Evolutionary conservation across 73 alveolate genomes (phyloP).

Genomic region (Stentor coeruleus): DNA sequence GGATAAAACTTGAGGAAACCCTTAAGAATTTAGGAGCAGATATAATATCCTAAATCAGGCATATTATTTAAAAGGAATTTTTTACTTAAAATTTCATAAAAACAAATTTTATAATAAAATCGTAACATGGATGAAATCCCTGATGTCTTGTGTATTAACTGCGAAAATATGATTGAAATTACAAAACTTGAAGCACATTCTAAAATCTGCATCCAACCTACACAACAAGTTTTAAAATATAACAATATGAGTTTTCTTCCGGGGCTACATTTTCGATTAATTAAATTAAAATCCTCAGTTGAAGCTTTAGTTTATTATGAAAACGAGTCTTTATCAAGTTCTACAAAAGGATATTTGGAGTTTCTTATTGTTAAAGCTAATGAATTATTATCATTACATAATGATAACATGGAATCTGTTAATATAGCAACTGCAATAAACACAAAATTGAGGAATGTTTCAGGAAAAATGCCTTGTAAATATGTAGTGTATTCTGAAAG

Average conservation of each 20-base stretch:
- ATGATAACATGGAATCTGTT: neutral
- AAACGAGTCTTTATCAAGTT: neutral
- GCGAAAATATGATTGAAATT: neutral
- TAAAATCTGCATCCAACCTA: neutral
- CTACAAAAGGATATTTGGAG: neutral
- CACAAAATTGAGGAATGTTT: neutral
- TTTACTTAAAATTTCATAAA: no score
- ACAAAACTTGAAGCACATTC: neutral
- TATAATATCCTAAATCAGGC: no score
- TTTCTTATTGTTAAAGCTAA: neutral
- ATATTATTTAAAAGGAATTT: no score
- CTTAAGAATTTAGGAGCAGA: neutral
- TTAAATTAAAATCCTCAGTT: neutral
- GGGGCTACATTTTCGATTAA: neutral
- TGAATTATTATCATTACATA: neutral
- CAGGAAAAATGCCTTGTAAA: neutral
- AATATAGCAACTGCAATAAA: neutral
- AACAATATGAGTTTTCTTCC: neutral
- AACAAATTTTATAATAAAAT: no score
- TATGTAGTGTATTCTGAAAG: neutral
- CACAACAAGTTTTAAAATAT: neutral
- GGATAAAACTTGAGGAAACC: neutral
- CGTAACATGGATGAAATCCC: neutral
- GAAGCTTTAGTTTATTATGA: neutral
- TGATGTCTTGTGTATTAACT: neutral